Percentiles rank a stretch among this genome's conserved stretches.
phyloP scores from a whole-genome alignment of 805 yeast genomes.

The Kluyveromyces wickerhamii region DNA sequence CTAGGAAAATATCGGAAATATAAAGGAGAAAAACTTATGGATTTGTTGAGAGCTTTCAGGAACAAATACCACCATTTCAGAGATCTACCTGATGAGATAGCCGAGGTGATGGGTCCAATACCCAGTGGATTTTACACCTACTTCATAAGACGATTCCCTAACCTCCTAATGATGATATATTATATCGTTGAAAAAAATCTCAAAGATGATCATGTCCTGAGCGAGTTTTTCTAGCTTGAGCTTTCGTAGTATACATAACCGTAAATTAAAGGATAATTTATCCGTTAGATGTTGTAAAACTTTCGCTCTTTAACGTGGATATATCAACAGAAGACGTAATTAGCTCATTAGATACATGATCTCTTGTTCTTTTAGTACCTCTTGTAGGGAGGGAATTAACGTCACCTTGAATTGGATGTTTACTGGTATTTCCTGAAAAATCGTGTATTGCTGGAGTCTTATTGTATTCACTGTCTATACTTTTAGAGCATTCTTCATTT shows the following conservation, averaged over 20 bases:
- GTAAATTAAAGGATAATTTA: too few species aligned
- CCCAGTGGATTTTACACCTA: slow-evolving; percentile 81
- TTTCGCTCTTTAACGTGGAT: too few species aligned
- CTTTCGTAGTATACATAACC: background rate
- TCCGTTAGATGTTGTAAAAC: too few species aligned
- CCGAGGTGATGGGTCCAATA: slow-evolving; percentile 60
- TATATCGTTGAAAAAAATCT: slow-evolving; percentile 49
- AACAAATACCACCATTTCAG: slow-evolving; percentile 93
- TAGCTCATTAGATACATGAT: background rate
- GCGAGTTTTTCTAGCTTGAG: slow-evolving; percentile 31
- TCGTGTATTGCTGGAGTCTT: too few species aligned
- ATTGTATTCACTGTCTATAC: too few species aligned
- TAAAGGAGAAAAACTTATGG: slow-evolving; percentile 70
- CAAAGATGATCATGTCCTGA: slow-evolving; percentile 55
- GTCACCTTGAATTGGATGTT: too few species aligned
- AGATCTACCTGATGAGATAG: slow-evolving; percentile 69
- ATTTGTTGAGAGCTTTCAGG: slow-evolving; percentile 78
- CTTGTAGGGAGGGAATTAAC: too few species aligned
- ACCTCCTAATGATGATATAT: slow-evolving; percentile 67
- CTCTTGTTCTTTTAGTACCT: slow-evolving; percentile 4
- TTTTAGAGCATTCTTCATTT: too few species aligned
- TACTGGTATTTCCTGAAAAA: too few species aligned
- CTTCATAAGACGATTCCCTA: slow-evolving; percentile 70
- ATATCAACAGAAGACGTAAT: too few species aligned
- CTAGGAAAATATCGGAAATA: slow-evolving; percentile 89